Conservation (phyloP, 2,329 filamentous ascomycete species). For the Tolypocladium tundrense region DNA sequence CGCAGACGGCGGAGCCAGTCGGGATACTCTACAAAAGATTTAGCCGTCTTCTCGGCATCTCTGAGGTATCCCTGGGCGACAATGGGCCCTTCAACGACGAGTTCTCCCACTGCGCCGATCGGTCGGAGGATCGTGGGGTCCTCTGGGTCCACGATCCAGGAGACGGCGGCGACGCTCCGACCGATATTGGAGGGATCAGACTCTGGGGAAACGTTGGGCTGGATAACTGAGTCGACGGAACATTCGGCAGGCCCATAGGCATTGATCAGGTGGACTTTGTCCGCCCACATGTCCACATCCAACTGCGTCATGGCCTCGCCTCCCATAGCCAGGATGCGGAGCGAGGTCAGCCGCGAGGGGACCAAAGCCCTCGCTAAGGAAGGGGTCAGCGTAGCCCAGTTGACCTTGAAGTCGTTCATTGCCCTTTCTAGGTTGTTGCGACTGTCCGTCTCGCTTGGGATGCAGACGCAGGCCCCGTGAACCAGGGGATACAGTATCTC, state of each 20-base stretch:
- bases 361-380: slow-evolving; percentile 2
- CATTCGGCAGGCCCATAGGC: slow-evolving; percentile 26
- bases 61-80: slow-evolving; percentile 41
- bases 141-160: slow-evolving; percentile 14
- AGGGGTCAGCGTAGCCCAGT: slow-evolving; percentile 5
- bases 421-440: slow-evolving; percentile 3
- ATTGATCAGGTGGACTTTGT: slow-evolving; percentile 22
- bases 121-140: slow-evolving; percentile 7
- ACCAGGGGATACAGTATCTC: slow-evolving; percentile 7
- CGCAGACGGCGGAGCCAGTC: slow-evolving; percentile 5
- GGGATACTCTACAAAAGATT: slow-evolving; percentile 14
- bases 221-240: slow-evolving; percentile 12
- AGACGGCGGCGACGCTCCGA: slow-evolving; percentile 2
- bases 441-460: slow-evolving; percentile 8
- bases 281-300: slow-evolving; percentile 8
- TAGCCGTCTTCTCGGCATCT: slow-evolving; percentile 18
- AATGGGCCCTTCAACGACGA: slow-evolving; percentile 31
- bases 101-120: slow-evolving; percentile 19
- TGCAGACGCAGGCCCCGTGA: slow-evolving; percentile 6
- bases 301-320: slow-evolving; percentile 19
- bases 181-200: slow-evolving; percentile 2
- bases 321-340: slow-evolving; percentile 10
- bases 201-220: background rate
- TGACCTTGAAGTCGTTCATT: slow-evolving; percentile 4
- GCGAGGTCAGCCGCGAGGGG: slow-evolving; percentile 1